A percentile compares a stretch with the other conserved stretches of the same genome.
Evolutionary conservation across 768 basidiomycete genomes (phyloP).

Genomic region (Kwoniella heveanensis): DNA sequence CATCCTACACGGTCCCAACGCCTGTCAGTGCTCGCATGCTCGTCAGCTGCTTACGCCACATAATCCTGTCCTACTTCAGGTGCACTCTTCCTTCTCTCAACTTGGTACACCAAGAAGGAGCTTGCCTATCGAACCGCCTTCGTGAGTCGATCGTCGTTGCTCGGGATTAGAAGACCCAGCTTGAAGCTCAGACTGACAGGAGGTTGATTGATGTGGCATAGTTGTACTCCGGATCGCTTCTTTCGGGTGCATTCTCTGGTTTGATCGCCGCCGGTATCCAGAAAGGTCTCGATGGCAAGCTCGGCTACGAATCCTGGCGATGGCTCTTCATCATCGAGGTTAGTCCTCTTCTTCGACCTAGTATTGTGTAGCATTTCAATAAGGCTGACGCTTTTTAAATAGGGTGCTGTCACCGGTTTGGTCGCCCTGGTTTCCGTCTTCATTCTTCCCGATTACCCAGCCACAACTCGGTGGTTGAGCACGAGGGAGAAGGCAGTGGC

Average conservation of each 20-base stretch:
- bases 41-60: no score
- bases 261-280: slow-evolving; percentile 76
- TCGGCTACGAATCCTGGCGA: slow-evolving; percentile 74
- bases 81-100: slow-evolving; percentile 50
- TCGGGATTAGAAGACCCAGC: no score
- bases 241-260: slow-evolving; percentile 44
- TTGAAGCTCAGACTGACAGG: not conserved
- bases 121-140: slow-evolving; percentile 30
- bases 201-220: not conserved
- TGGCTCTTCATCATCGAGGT: slow-evolving; percentile 57
- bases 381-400: not conserved
- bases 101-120: slow-evolving; percentile 48
- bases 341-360: not conserved
- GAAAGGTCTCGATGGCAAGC: slow-evolving; percentile 67
- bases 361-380: not conserved
- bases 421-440: slow-evolving; percentile 23
- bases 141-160: slow-evolving; percentile 7
- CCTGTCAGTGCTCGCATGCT: no score
- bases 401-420: slow-evolving; percentile 28
- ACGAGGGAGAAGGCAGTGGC: slow-evolving; percentile 28
- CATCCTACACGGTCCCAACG: no score
- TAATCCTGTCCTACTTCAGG: no score
- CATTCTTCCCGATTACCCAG: slow-evolving; percentile 35
- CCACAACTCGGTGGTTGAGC: slow-evolving; percentile 34
- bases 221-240: slow-evolving; percentile 33